These are phyloP conservation scores for Ambrosia trifida DNA, from an alignment of 129 eudicot species.

Conservation along the genomic window DNA sequence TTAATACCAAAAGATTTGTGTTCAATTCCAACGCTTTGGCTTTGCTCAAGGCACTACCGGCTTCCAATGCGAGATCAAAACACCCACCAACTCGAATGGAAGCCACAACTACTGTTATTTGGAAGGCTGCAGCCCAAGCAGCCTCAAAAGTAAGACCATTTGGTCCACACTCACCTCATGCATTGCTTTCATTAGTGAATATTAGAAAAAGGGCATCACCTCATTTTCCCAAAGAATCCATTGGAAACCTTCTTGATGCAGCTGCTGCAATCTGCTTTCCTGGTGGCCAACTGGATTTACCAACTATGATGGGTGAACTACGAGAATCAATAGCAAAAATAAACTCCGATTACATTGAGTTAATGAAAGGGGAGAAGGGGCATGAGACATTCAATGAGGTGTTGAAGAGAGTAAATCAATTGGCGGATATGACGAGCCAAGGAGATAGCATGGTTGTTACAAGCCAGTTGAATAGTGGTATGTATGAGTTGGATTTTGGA, in stretches of 20 bases:
- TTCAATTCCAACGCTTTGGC: constrained; percentile 29
- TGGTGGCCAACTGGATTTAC: background rate
- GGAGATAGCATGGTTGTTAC: background rate
- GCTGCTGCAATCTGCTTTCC: background rate
- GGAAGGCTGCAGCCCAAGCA: constrained; percentile 27
- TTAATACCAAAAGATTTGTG: background rate
- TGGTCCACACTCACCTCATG: constrained; percentile 4
- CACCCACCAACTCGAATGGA: constrained; percentile 23
- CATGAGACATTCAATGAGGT: background rate
- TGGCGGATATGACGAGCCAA: background rate
- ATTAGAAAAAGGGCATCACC: background rate
- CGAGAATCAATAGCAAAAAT: background rate
- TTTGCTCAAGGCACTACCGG: constrained; percentile 13
- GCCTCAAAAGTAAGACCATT: constrained; percentile 23
- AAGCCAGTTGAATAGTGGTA: background rate
- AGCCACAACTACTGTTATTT: constrained; percentile 8
- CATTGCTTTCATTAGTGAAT: background rate
- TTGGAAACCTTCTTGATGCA: constrained; percentile 1
- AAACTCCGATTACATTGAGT: background rate
- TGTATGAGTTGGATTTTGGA: constrained; percentile 10
- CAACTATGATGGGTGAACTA: background rate
- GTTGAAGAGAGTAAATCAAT: background rate
- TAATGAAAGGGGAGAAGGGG: constrained; percentile 6
- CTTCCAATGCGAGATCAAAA: background rate
- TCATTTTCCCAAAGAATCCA: background rate